Evolutionary conservation across 208 protist genomes (phyloP).

Genomic region (Leptomonas seymouri): DNA sequence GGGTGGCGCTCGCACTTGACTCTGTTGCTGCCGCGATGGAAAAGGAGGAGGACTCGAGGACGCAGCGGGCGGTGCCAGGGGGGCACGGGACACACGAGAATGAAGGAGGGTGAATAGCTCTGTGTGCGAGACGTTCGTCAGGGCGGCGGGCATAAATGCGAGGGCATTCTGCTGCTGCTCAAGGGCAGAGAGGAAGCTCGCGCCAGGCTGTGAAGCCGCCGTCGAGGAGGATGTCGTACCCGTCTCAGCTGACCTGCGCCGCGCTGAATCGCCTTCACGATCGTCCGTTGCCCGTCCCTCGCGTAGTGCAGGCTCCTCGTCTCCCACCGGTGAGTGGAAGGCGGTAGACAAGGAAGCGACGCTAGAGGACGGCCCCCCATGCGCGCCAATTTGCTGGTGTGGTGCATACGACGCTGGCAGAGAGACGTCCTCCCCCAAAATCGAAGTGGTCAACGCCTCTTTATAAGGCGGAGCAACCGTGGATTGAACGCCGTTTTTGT

Average conservation of each 20-base stretch:
- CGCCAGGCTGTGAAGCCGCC: not conserved
- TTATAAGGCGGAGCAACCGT: no score
- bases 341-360: not conserved
- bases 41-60: not conserved
- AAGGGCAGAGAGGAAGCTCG: slow-evolving; percentile 19
- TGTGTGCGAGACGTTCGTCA: not conserved
- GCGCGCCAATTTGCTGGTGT: no score
- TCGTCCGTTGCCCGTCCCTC: no score
- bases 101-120: no score
- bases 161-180: slow-evolving; percentile 12
- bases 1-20: not conserved
- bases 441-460: no score
- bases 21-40: not conserved
- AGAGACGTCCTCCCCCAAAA: no score
- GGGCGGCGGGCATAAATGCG: not conserved
- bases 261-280: not conserved
- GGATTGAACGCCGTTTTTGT: no score
- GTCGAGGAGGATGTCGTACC: not conserved
- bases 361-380: no score
- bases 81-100: no score
- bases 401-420: no score
- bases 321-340: not conserved
- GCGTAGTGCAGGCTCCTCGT: no score
- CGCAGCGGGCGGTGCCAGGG: not conserved
- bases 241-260: not conserved